Conservation (phyloP, 129 eudicot species). For the Helianthus tuberosus region DNA sequence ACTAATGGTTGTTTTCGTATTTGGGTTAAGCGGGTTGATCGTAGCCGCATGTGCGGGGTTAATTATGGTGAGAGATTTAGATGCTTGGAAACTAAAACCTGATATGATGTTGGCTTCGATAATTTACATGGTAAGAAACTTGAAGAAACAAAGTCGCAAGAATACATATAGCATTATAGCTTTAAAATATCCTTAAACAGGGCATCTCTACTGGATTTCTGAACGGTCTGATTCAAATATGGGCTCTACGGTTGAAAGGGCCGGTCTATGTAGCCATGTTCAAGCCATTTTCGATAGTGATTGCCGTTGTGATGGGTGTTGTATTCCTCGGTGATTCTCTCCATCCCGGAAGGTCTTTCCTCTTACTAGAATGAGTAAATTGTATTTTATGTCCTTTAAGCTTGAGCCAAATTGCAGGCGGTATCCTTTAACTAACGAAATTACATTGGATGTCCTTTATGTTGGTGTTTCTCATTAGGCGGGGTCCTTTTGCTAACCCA, state of each 20-base stretch:
- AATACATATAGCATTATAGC: constrained; percentile 1
- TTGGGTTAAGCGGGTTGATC: constrained; percentile 33
- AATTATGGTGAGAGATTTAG: constrained; percentile 28
- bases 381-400: too few species aligned
- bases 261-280: constrained; percentile 58
- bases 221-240: constrained; percentile 39
- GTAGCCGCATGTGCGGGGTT: constrained; percentile 36
- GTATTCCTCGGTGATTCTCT: constrained; percentile 56
- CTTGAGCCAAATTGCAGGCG: too few species aligned
- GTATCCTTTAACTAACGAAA: too few species aligned
- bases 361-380: not conserved
- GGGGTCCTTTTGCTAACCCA: too few species aligned
- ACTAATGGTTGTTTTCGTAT: constrained; percentile 38
- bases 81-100: constrained; percentile 43
- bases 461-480: too few species aligned
- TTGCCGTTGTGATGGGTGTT: constrained; percentile 54
- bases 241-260: constrained; percentile 58
- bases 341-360: constrained; percentile 49
- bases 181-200: constrained; percentile 22
- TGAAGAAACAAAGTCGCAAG: not conserved
- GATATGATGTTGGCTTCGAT: constrained; percentile 38
- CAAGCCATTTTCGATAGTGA: constrained; percentile 55
- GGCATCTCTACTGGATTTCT: constrained; percentile 45
- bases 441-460: too few species aligned
- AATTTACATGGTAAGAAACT: constrained; percentile 37